A percentile compares a stretch with the other conserved stretches of the same genome.
Conservation (phyloP, 148 eudicot genomes). For the Rhododendron vialii region DNA sequence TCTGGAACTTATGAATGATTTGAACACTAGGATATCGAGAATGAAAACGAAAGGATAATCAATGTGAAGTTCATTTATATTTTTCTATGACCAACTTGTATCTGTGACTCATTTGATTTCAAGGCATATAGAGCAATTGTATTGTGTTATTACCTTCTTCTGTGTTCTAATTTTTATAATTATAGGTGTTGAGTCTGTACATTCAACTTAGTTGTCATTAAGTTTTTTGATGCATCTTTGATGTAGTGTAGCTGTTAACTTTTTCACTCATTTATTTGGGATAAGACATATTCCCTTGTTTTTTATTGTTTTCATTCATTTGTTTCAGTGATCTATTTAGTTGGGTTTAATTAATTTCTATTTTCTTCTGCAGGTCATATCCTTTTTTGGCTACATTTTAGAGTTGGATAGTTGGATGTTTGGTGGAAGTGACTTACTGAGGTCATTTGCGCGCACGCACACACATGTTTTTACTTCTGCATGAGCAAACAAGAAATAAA, state of each 20-base stretch:
- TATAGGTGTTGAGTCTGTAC: neutral
- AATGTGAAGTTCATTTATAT: neutral
- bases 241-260: neutral
- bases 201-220: neutral
- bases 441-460: neutral
- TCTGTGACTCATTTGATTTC: neutral
- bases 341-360: neutral
- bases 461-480: no score
- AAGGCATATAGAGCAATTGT: neutral
- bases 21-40: neutral
- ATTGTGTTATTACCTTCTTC: neutral
- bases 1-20: neutral
- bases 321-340: neutral
- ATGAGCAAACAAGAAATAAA: neutral
- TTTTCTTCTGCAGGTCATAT: constrained; percentile 82
- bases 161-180: neutral
- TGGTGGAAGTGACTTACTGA: neutral
- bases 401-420: neutral
- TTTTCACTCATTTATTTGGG: neutral
- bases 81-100: neutral
- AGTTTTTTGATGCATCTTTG: neutral
- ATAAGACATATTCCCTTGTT: neutral
- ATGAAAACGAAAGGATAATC: neutral
- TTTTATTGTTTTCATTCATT: neutral
- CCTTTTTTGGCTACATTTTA: constrained; percentile 40